Evolutionary conservation across 352 stramenopile genomes (phyloP).

Genomic region (Globisporangium iwayamae): DNA sequence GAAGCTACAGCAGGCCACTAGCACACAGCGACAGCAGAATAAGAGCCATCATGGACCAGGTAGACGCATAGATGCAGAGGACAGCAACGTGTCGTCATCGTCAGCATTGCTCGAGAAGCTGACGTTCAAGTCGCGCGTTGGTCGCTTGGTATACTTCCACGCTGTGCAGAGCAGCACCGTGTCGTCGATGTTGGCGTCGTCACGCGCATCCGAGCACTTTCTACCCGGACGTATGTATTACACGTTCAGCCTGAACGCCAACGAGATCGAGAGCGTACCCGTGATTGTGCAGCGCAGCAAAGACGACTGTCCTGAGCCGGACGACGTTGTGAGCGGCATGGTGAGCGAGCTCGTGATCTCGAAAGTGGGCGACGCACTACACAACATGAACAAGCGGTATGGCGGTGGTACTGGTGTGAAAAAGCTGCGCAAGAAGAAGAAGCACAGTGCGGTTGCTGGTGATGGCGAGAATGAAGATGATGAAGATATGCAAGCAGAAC

Average conservation of each 20-base stretch:
- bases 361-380: conserved; percentile 33
- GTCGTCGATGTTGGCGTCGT: conserved; percentile 1
- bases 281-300: conserved; percentile 68
- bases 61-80: neutral
- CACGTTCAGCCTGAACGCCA: conserved; percentile 47
- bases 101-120: conserved; percentile 22
- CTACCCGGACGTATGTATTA: conserved; percentile 74
- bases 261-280: conserved; percentile 47
- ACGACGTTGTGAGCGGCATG: conserved; percentile 54
- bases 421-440: conserved; percentile 42
- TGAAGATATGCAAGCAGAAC: neutral
- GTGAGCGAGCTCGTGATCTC: conserved; percentile 48
- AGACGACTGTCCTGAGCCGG: conserved; percentile 58
- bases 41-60: conserved; percentile 2
- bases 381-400: conserved; percentile 14
- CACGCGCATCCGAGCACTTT: conserved; percentile 59
- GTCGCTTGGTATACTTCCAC: conserved; percentile 63
- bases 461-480: conserved; percentile 2
- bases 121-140: conserved; percentile 58
- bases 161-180: conserved; percentile 39
- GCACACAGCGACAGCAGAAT: conserved; percentile 16
- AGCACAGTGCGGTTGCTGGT: neutral
- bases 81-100: neutral
- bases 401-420: conserved; percentile 19
- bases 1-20: conserved; percentile 36